Conservation (phyloP, 1,139 yeast genomes). For the Groenewaldozyma auringiensis region DNA sequence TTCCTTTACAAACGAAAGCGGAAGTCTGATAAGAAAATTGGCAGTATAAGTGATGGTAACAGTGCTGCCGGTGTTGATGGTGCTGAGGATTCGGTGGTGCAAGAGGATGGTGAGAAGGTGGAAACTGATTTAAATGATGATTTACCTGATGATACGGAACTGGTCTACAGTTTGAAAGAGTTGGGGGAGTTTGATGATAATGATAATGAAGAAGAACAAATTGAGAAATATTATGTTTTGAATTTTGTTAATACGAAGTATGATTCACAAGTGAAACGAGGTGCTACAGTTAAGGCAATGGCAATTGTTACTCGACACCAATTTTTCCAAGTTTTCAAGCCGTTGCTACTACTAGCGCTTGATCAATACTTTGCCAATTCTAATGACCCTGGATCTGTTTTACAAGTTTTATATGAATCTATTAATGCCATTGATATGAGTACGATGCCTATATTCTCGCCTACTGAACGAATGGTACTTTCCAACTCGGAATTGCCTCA, state of each 20-base stretch:
- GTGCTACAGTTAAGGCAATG: conserved; percentile 49
- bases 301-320: conserved; percentile 46
- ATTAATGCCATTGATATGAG: conserved; percentile 33
- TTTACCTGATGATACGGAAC: conserved; percentile 18
- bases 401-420: conserved; percentile 34
- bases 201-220: conserved; percentile 21
- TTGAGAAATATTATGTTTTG: conserved; percentile 46
- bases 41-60: background rate
- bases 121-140: background rate
- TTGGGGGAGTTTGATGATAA: conserved; percentile 6
- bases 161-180: conserved; percentile 23
- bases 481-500: conserved; percentile 25
- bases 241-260: conserved; percentile 52
- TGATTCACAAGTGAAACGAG: conserved; percentile 41
- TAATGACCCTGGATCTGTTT: conserved; percentile 14
- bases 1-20: conserved; percentile 36
- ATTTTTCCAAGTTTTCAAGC: conserved; percentile 52
- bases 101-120: background rate
- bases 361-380: conserved; percentile 34
- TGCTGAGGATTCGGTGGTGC: background rate
- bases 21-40: background rate
- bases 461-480: conserved; percentile 28
- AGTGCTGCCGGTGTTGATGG: background rate
- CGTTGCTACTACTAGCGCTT: conserved; percentile 47
- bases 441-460: conserved; percentile 26